Percentiles rank a stretch among this genome's conserved stretches.
phyloP scores from a whole-genome alignment of 768 basidiomycete species.

The Lactarius psammicola region DNA sequence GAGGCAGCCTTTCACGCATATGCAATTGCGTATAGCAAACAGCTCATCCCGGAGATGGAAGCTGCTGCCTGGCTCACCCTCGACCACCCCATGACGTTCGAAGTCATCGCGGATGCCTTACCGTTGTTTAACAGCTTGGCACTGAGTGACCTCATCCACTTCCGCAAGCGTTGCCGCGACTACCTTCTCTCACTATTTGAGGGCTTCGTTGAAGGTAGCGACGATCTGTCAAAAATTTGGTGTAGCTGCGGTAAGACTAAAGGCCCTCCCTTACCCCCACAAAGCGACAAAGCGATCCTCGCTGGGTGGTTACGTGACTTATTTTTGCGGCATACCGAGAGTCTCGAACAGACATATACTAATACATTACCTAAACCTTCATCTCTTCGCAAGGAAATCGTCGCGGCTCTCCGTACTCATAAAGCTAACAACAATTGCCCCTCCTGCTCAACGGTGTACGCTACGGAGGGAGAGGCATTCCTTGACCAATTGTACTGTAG shows the following conservation, averaged over 20 bases:
- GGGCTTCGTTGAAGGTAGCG: neutral
- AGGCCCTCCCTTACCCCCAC: too few species aligned
- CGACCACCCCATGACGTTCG: neutral
- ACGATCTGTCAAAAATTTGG: too few species aligned
- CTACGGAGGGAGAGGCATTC: neutral
- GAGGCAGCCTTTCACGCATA: too few species aligned
- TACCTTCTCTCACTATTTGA: neutral
- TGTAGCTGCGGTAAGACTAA: too few species aligned
- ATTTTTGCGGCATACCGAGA: neutral
- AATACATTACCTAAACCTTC: neutral
- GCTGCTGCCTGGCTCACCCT: neutral
- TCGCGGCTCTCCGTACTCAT: neutral
- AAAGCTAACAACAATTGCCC: neutral
- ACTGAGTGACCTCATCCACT: neutral
- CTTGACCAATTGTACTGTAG: neutral
- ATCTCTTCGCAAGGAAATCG: neutral
- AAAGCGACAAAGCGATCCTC: neutral
- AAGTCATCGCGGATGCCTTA: neutral
- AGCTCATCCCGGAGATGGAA: neutral
- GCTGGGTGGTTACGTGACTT: conserved; percentile 3
- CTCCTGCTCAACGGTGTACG: neutral
- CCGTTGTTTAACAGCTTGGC: neutral
- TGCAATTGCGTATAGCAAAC: conserved; percentile 2
- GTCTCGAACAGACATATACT: neutral
- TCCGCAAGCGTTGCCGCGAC: neutral